A percentile compares a stretch with the other conserved stretches of the same genome.
phyloP scores from a whole-genome alignment of 2,329 filamentous ascomycete species.

The Xylaria sp. region DNA sequence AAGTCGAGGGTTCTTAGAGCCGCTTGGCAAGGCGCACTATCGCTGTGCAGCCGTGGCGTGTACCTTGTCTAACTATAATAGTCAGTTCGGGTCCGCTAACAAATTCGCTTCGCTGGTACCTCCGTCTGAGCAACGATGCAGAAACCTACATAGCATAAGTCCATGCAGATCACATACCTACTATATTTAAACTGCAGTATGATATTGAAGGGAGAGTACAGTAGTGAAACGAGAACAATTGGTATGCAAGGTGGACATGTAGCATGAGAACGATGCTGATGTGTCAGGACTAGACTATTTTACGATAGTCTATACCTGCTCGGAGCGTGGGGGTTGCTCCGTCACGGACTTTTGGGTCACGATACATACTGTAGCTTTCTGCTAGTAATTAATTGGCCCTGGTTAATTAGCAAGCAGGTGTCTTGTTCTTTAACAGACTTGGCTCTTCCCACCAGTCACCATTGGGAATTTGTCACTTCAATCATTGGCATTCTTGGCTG shows the following conservation, averaged over 20 bases:
- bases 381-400: background rate
- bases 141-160: background rate
- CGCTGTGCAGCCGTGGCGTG: background rate
- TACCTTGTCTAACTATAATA: background rate
- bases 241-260: background rate
- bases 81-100: background rate
- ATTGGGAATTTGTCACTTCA: slow-evolving; percentile 27
- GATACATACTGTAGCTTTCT: background rate
- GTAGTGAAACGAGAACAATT: too few relatives aligned
- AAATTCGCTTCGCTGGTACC: background rate
- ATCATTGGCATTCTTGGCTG: slow-evolving; percentile 25
- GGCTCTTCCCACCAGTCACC: slow-evolving; percentile 7
- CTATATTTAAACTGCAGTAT: background rate
- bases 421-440: slow-evolving; percentile 14
- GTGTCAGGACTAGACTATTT: background rate
- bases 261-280: background rate
- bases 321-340: slow-evolving; percentile 12
- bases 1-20: slow-evolving; percentile 17
- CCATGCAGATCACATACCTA: background rate
- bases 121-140: background rate
- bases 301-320: background rate
- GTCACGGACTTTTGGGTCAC: background rate
- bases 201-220: background rate
- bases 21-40: slow-evolving; percentile 29
- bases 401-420: slow-evolving; percentile 23